A percentile compares a stretch with the other conserved stretches of the same genome.
Conservation (phyloP, 2,329 filamentous ascomycete species). For the Cyphellophora europaea region DNA sequence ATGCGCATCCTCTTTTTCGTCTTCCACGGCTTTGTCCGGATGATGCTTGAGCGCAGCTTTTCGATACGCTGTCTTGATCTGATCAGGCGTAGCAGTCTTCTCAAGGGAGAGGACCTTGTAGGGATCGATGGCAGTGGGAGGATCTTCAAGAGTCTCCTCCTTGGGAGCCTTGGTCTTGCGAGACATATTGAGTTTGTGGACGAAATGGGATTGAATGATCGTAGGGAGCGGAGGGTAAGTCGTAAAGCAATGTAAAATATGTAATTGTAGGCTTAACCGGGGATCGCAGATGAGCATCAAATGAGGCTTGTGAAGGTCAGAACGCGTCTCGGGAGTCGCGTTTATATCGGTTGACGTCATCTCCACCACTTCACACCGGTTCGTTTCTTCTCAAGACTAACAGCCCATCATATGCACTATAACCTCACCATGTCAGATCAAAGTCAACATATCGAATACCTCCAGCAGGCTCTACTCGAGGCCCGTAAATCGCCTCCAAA, state of each 20-base stretch:
- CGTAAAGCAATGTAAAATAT: too few relatives aligned
- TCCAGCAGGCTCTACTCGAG: conserved; percentile 64
- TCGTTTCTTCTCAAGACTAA: too few relatives aligned
- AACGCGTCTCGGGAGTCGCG: too few relatives aligned
- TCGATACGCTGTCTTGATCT: conserved; percentile 81
- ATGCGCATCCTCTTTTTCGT: conserved; percentile 64
- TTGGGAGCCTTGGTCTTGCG: conserved; percentile 10
- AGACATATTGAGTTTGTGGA: conserved; percentile 12
- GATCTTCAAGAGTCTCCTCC: conserved; percentile 39
- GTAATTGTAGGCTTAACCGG: too few relatives aligned
- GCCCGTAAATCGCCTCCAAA: conserved; percentile 73
- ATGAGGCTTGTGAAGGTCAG: too few relatives aligned
- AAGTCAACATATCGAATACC: conserved; percentile 39
- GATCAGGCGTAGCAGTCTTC: conserved; percentile 60
- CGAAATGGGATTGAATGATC: too few relatives aligned
- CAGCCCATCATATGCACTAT: too few relatives aligned
- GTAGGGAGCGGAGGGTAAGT: too few relatives aligned
- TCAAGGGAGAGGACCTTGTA: conserved; percentile 71
- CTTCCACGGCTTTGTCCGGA: conserved; percentile 70
- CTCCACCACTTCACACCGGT: too few relatives aligned
- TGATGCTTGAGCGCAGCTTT: conserved; percentile 75
- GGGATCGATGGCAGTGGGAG: conserved; percentile 61
- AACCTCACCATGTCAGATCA: too few relatives aligned
- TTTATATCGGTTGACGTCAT: too few relatives aligned
- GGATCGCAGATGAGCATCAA: too few relatives aligned